These are phyloP conservation scores for Xylaria sp. DNA, from an alignment of 2,329 filamentous ascomycete species.

Conservation along the genomic window DNA sequence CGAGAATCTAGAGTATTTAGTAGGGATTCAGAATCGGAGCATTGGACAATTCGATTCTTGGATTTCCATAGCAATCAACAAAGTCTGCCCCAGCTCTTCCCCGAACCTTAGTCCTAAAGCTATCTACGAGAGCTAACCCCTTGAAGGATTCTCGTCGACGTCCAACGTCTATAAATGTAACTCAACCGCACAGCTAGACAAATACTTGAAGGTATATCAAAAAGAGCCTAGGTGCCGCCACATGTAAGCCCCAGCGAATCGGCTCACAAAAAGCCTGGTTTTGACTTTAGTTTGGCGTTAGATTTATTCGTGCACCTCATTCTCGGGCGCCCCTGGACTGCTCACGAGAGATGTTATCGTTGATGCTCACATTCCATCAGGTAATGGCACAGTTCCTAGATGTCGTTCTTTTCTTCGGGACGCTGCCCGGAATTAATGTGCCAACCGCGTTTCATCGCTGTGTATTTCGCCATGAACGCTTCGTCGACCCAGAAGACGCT, in stretches of 20 bases:
- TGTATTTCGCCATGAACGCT: constrained; percentile 3
- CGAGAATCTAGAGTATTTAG: background rate
- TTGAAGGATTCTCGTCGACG: background rate
- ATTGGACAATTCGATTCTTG: constrained; percentile 9
- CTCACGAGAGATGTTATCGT: constrained; percentile 7
- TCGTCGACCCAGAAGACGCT: background rate
- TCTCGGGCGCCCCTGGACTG: constrained; percentile 13
- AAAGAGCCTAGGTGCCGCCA: constrained; percentile 12
- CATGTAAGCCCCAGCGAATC: constrained; percentile 1
- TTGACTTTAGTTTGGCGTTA: background rate
- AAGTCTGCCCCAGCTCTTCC: no score
- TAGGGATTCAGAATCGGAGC: background rate
- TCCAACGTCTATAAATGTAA: background rate
- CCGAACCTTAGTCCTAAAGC: no score
- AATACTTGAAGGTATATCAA: background rate
- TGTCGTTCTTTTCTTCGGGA: constrained; percentile 4
- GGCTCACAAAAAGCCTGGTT: background rate
- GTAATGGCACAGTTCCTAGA: constrained; percentile 20
- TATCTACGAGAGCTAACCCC: no score
- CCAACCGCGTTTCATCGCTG: constrained; percentile 2
- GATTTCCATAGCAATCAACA: background rate
- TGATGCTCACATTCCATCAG: constrained; percentile 6
- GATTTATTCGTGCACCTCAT: constrained; percentile 13
- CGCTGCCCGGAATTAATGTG: background rate
- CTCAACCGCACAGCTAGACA: background rate